phyloP scores from a whole-genome alignment of 2,329 filamentous ascomycete genomes.

The Fulvia fulva region DNA sequence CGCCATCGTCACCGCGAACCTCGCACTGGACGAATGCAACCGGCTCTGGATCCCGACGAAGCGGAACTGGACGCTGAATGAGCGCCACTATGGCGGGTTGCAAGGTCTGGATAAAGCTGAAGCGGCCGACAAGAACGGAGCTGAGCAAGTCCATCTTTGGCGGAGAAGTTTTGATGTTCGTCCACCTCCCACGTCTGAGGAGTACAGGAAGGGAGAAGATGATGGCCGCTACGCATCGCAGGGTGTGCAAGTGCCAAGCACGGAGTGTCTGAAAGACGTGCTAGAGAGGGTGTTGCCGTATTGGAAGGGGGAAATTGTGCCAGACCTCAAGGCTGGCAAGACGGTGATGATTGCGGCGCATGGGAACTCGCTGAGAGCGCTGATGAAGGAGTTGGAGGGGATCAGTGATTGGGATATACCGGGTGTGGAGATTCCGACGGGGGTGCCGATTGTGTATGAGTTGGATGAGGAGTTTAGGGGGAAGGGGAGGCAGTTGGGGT shows the following conservation, averaged over 20 bases:
- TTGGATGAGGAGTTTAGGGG: constrained; percentile 13
- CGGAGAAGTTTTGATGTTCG: constrained; percentile 3
- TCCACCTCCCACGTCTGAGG: constrained; percentile 5
- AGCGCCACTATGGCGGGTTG: constrained; percentile 14
- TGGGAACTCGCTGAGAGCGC: constrained; percentile 11
- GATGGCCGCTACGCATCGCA: constrained; percentile 8
- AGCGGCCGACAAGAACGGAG: constrained; percentile 9
- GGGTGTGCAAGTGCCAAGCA: constrained; percentile 8
- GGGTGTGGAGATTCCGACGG: constrained; percentile 13
- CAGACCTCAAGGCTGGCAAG: constrained; percentile 6
- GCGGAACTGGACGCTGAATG: constrained; percentile 9
- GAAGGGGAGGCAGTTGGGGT: too few species aligned
- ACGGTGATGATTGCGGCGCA: constrained; percentile 14
- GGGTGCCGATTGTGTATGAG: constrained; percentile 14
- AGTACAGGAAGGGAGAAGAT: constrained; percentile 10
- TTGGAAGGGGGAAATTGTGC: constrained; percentile 10
- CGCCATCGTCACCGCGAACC: constrained; percentile 11
- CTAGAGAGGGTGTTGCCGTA: constrained; percentile 11
- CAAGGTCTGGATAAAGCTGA: too few species aligned
- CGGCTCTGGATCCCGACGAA: constrained; percentile 11
- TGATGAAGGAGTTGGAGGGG: constrained; percentile 15
- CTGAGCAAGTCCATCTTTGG: constrained; percentile 12
- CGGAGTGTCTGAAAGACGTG: constrained; percentile 15
- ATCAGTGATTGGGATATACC: constrained; percentile 14
- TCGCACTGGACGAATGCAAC: constrained; percentile 8